phyloP scores from a whole-genome alignment of 495 filamentous ascomycete species.

The Penicillium riverlandense region DNA sequence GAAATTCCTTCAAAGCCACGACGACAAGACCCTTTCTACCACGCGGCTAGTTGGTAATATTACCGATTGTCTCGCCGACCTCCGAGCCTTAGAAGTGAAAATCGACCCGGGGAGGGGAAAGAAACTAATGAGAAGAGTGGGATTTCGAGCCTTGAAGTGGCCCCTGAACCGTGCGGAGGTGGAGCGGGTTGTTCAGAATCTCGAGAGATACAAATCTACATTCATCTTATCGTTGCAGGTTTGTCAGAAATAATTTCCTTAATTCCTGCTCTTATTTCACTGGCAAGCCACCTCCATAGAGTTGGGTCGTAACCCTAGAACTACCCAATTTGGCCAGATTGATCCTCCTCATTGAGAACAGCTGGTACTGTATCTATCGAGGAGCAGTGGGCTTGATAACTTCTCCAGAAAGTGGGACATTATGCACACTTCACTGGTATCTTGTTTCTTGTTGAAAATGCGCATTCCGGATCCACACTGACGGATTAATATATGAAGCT shows the following conservation, averaged over 20 bases:
- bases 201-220: constrained; percentile 24
- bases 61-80: constrained; percentile 16
- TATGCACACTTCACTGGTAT: no score
- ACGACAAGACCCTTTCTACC: constrained; percentile 10
- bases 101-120: constrained; percentile 18
- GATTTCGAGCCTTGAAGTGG: constrained; percentile 23
- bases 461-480: no score
- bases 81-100: constrained; percentile 17
- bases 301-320: constrained; percentile 10
- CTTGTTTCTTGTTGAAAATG: no score
- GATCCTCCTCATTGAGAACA: constrained; percentile 12
- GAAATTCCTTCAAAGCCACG: constrained; percentile 10
- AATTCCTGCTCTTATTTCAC: constrained; percentile 8
- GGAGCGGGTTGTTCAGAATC: constrained; percentile 11
- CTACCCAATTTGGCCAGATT: constrained; percentile 15
- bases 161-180: constrained; percentile 21
- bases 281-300: constrained; percentile 11
- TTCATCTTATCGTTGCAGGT: constrained; percentile 22
- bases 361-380: constrained; percentile 12
- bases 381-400: constrained; percentile 3
- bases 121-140: constrained; percentile 19
- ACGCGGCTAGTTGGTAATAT: constrained; percentile 13
- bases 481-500: no score
- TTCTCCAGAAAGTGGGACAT: no score
- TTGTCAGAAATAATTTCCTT: constrained; percentile 17